These are phyloP conservation scores for Elasticomyces elasticus DNA, from an alignment of 495 filamentous ascomycete genomes.

Conservation along the genomic window DNA sequence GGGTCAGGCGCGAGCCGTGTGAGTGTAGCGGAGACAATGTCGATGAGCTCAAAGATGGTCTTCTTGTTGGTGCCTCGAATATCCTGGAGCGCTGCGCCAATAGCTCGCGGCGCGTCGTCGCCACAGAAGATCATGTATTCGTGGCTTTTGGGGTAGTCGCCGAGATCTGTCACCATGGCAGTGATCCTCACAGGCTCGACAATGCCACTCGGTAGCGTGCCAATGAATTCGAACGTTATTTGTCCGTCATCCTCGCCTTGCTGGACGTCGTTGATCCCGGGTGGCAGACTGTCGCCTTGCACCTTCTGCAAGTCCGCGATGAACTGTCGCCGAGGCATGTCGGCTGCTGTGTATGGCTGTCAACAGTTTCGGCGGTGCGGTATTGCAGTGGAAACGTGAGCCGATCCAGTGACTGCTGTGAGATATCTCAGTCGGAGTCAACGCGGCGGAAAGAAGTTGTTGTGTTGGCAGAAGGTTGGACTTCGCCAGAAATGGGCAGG, in stretches of 20 bases:
- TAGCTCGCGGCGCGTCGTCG: conserved; percentile 37
- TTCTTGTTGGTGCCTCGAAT: conserved; percentile 27
- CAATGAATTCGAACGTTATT: conserved; percentile 42
- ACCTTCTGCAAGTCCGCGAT: conserved; percentile 42
- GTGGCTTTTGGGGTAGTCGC: conserved; percentile 56
- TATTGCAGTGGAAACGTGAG: not conserved
- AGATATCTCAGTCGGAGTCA: not conserved
- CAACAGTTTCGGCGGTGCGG: not conserved
- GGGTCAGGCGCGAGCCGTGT: conserved; percentile 8
- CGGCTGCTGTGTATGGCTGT: not conserved
- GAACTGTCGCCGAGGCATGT: conserved; percentile 52
- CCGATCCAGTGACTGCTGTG: not conserved
- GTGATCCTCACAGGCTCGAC: conserved; percentile 38
- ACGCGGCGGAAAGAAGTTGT: not conserved
- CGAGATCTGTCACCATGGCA: conserved; percentile 43
- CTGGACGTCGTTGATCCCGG: conserved; percentile 39
- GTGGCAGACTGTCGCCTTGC: conserved; percentile 25
- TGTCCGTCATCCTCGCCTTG: conserved; percentile 53
- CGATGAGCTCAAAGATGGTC: conserved; percentile 29
- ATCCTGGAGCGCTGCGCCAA: conserved; percentile 41
- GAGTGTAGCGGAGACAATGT: conserved; percentile 29
- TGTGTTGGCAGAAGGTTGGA: not conserved
- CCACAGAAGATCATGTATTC: conserved; percentile 51
- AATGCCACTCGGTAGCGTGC: not conserved
- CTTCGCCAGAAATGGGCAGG: not conserved